Conservation (phyloP, 345 rosid species). For the Toxicodendron radicans region DNA sequence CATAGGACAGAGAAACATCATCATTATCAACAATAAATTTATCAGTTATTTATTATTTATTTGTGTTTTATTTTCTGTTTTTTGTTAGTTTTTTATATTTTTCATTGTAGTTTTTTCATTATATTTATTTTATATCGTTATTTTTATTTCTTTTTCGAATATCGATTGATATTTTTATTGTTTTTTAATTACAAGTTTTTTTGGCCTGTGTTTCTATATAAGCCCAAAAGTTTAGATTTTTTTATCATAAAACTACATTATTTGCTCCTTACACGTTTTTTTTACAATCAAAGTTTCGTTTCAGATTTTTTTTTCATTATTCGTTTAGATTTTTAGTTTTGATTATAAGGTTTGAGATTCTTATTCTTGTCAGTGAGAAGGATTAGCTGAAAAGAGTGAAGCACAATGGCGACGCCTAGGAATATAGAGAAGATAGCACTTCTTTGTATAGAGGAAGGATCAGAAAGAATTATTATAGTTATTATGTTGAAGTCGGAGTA, state of each 20-base stretch:
- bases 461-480: background rate
- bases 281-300: background rate
- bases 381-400: constrained; percentile 1
- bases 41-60: too few relatives aligned
- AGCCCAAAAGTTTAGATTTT: background rate
- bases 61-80: too few relatives aligned
- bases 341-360: background rate
- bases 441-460: background rate
- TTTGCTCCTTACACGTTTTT: background rate
- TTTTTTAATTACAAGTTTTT: too few relatives aligned
- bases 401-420: constrained; percentile 48
- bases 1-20: too few relatives aligned
- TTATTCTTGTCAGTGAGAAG: background rate
- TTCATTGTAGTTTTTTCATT: too few relatives aligned
- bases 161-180: too few relatives aligned
- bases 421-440: constrained; percentile 62
- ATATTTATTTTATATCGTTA: too few relatives aligned
- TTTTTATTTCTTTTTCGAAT: too few relatives aligned
- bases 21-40: too few relatives aligned
- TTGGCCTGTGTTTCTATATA: background rate
- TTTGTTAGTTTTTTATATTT: too few relatives aligned
- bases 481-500: background rate
- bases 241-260: background rate
- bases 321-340: background rate
- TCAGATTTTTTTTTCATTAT: too few relatives aligned